Evolutionary conservation across 1,284 basidiomycete species (phyloP).

Genomic region (Tremellales sp.): DNA sequence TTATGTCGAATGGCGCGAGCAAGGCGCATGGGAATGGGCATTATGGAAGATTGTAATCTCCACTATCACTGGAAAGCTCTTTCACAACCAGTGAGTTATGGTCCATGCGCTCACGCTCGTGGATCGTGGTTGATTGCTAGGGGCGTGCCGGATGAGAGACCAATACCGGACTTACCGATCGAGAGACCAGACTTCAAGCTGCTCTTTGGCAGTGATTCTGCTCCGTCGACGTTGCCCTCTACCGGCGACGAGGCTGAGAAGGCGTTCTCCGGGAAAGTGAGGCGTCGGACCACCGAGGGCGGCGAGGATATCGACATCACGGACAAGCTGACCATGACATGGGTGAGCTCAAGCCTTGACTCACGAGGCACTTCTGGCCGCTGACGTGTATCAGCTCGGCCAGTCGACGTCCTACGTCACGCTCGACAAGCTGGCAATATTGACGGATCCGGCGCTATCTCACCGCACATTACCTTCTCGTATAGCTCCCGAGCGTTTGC

Average conservation of each 20-base stretch:
- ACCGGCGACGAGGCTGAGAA: background rate
- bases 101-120: background rate
- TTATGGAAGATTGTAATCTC: constrained; percentile 43
- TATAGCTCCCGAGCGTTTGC: constrained; percentile 47
- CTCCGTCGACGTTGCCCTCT: background rate
- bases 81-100: constrained; percentile 33
- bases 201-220: constrained; percentile 23
- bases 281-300: constrained; percentile 11
- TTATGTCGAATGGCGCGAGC: constrained; percentile 53
- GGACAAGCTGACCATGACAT: constrained; percentile 42
- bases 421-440: constrained; percentile 50
- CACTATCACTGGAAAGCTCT: constrained; percentile 42
- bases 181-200: constrained; percentile 41
- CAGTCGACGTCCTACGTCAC: constrained; percentile 51
- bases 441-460: constrained; percentile 53
- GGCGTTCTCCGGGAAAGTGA: constrained; percentile 10
- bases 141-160: constrained; percentile 34
- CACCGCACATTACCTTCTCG: constrained; percentile 47
- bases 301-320: constrained; percentile 37
- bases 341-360: constrained; percentile 23
- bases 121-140: constrained; percentile 14
- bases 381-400: constrained; percentile 36
- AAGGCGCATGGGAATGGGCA: constrained; percentile 51
- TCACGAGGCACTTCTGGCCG: background rate
- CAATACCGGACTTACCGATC: constrained; percentile 40